Evolutionary conservation across 805 yeast genomes (phyloP).

Genomic region (Candida montana): DNA sequence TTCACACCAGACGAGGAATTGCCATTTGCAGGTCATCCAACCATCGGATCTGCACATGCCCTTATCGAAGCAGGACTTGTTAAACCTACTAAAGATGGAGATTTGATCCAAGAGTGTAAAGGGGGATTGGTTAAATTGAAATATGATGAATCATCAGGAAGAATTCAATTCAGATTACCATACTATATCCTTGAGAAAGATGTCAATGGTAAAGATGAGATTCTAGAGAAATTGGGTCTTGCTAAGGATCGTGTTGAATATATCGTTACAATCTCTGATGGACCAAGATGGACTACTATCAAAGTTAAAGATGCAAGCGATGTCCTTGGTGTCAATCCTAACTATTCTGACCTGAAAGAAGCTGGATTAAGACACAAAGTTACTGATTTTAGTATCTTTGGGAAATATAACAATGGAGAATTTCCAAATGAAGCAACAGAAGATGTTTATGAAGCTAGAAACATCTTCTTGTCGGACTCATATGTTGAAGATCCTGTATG

Average conservation of each 20-base stretch:
- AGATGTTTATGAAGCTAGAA: constrained; percentile 34
- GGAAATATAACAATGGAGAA: constrained; percentile 25
- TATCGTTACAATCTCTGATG: constrained; percentile 31
- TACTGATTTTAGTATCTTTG: constrained; percentile 37
- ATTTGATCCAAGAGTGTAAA: constrained; percentile 38
- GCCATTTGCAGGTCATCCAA: constrained; percentile 65
- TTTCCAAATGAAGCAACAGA: constrained; percentile 11
- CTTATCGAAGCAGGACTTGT: constrained; percentile 34
- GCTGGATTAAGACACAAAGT: constrained; percentile 20
- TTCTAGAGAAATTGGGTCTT: constrained; percentile 3
- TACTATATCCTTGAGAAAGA: constrained; percentile 13
- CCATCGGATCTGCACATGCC: constrained; percentile 47
- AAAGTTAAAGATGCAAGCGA: constrained; percentile 28
- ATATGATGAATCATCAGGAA: constrained; percentile 16
- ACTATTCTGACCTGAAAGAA: constrained; percentile 22
- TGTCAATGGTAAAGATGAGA: constrained; percentile 3
- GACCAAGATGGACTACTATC: constrained; percentile 42
- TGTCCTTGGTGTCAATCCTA: constrained; percentile 31
- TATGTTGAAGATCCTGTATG: constrained; percentile 47
- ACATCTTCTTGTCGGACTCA: constrained; percentile 35
- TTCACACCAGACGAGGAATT: constrained; percentile 43
- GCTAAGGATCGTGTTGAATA: background rate
- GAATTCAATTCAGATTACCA: constrained; percentile 27
- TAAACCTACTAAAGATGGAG: constrained; percentile 18
- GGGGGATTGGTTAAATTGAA: constrained; percentile 38